phyloP scores from a whole-genome alignment of 805 yeast species.

The Ogataea haglerorum region DNA sequence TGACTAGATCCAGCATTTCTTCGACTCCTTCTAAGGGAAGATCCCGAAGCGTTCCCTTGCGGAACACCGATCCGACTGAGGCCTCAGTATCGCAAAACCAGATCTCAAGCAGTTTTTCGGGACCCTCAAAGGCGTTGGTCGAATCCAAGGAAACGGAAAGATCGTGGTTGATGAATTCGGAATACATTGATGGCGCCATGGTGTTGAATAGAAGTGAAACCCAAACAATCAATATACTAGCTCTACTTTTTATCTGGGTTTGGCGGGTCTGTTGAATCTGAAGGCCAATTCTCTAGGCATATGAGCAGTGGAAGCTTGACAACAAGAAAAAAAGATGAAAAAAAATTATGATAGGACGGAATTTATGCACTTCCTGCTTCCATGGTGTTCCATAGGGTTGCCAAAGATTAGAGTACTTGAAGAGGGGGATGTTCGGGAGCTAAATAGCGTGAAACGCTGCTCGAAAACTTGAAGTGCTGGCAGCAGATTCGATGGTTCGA shows the following conservation, averaged over 20 bases:
- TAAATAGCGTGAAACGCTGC: too few relatives aligned
- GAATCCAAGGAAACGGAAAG: conserved; percentile 79
- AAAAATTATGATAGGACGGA: conserved; percentile 8
- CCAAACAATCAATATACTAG: conserved; percentile 17
- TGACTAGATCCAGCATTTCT: conserved; percentile 70
- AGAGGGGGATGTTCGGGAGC: too few relatives aligned
- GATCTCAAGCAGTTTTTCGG: conserved; percentile 87
- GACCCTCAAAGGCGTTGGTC: conserved; percentile 93
- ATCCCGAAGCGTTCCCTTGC: conserved; percentile 47
- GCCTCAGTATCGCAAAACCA: conserved; percentile 65
- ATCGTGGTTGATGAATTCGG: conserved; percentile 64
- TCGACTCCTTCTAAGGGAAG: conserved; percentile 71
- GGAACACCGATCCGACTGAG: conserved; percentile 19
- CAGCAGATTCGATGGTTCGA: too few relatives aligned
- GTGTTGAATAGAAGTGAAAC: conserved; percentile 13
- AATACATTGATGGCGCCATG: conserved; percentile 8
- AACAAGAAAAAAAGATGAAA: conserved; percentile 1
- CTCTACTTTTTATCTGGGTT: conserved; percentile 31
- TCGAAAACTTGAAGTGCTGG: too few relatives aligned
- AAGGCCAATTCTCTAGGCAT: conserved; percentile 32
- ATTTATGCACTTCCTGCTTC: not conserved
- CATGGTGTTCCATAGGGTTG: not conserved
- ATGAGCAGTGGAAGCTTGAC: conserved; percentile 2
- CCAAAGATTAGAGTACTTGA: not conserved
- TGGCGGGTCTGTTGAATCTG: conserved; percentile 32